These are phyloP conservation scores for Xylaria bambusicola DNA, from an alignment of 495 filamentous ascomycete genomes.

Conservation along the genomic window DNA sequence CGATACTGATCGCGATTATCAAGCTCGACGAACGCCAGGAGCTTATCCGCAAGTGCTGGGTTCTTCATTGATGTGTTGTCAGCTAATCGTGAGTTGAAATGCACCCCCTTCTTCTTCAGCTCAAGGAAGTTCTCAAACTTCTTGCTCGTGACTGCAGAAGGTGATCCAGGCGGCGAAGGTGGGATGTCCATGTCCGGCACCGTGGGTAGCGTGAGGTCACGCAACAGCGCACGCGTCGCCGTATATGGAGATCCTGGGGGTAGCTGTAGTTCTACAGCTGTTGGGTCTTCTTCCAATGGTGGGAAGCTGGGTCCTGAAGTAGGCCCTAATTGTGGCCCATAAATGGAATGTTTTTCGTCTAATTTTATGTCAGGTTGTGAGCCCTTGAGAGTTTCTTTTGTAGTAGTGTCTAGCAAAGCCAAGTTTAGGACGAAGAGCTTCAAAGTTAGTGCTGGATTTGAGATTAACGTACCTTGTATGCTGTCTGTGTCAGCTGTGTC, in stretches of 20 bases:
- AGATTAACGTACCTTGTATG: conserved; percentile 21
- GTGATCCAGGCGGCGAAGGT: conserved; percentile 77
- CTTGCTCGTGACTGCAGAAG: conserved; percentile 60
- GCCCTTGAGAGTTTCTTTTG: conserved; percentile 7
- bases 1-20: conserved; percentile 65
- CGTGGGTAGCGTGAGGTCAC: conserved; percentile 82
- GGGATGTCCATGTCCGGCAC: conserved; percentile 80
- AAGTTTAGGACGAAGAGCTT: conserved; percentile 14
- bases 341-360: conserved; percentile 23
- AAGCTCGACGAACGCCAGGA: conserved; percentile 80
- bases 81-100: conserved; percentile 86
- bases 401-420: conserved; percentile 9
- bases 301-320: conserved; percentile 36
- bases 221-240: conserved; percentile 63
- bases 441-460: conserved; percentile 26
- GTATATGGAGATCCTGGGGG: conserved; percentile 71
- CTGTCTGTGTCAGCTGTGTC: conserved; percentile 11
- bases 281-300: conserved; percentile 31
- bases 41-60: conserved; percentile 74
- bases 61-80: conserved; percentile 73
- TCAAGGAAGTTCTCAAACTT: conserved; percentile 84
- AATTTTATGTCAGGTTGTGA: conserved; percentile 17
- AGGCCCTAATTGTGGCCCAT: conserved; percentile 34
- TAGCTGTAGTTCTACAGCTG: conserved; percentile 22
- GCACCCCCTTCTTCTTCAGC: conserved; percentile 80